Evolutionary conservation across 257 asterid genomes (phyloP).

Genomic region (Ballota nigra): DNA sequence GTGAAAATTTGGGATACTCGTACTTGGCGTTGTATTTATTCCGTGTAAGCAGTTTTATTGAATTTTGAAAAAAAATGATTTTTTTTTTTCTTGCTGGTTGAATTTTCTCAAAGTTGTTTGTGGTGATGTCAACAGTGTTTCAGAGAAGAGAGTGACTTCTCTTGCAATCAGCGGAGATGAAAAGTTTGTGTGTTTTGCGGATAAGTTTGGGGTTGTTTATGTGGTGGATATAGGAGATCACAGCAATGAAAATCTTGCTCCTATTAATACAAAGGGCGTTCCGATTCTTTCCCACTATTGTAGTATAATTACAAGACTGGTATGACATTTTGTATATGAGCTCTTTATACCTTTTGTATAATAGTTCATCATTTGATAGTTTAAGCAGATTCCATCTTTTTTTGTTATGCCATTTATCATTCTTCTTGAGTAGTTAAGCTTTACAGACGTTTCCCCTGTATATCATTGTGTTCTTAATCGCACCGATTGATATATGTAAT

Average conservation of each 20-base stretch:
- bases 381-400: too few species aligned
- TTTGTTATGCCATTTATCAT: too few species aligned
- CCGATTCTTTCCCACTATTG: slow-evolving; percentile 93
- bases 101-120: background rate
- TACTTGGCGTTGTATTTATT: slow-evolving; percentile 68
- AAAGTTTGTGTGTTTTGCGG: slow-evolving; percentile 70
- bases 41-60: slow-evolving; percentile 57
- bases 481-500: too few species aligned
- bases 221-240: slow-evolving; percentile 48
- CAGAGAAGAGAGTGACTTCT: slow-evolving; percentile 95
- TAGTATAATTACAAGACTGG: slow-evolving; percentile 96
- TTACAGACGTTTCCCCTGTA: too few species aligned
- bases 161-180: slow-evolving; percentile 70
- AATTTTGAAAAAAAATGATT: background rate
- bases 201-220: slow-evolving; percentile 88
- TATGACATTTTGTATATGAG: too few species aligned
- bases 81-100: background rate
- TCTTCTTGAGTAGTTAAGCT: too few species aligned
- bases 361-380: too few species aligned
- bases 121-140: slow-evolving; percentile 43
- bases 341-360: too few species aligned
- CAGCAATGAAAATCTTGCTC: slow-evolving; percentile 30
- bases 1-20: slow-evolving; percentile 78
- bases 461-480: too few species aligned
- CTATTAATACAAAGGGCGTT: slow-evolving; percentile 54